phyloP scores from a whole-genome alignment of 75 land plant species.

The Picea glauca region DNA sequence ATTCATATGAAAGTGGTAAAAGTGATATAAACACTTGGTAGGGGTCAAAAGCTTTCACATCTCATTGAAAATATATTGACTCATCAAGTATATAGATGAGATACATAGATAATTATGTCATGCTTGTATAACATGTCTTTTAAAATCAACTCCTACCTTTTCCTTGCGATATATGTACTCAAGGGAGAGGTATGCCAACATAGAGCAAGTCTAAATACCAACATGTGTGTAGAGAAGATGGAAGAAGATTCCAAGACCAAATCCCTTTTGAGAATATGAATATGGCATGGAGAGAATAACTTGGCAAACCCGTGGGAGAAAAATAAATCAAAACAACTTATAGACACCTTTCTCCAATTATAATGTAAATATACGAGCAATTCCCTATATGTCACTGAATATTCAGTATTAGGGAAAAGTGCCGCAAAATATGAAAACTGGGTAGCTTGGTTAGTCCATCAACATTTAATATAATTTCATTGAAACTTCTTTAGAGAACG shows the following conservation, averaged over 20 bases:
- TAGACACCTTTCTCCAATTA: no score
- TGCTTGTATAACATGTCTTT: constrained; percentile 32
- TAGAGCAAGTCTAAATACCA: constrained; percentile 36
- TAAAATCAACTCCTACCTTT: constrained; percentile 40
- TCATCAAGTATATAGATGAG: background rate
- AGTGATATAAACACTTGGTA: background rate
- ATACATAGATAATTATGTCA: background rate
- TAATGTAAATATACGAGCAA: no score
- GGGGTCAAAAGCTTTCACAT: background rate
- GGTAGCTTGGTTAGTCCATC: no score
- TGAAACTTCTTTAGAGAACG: no score
- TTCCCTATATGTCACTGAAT: no score
- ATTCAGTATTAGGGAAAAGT: no score
- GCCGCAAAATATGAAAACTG: no score
- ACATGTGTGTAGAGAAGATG: constrained; percentile 22
- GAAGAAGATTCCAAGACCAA: constrained; percentile 23
- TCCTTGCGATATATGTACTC: constrained; percentile 40
- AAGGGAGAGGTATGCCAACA: constrained; percentile 25
- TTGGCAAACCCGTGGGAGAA: constrained; percentile 24
- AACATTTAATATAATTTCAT: no score
- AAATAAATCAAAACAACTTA: no score
- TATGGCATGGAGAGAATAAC: constrained; percentile 36
- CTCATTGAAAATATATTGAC: no score
- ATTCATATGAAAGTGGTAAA: background rate
- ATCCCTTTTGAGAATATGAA: constrained; percentile 41